Evolutionary conservation across 306 rosid species (phyloP).

Genomic region (Trichosanthes truncata): DNA sequence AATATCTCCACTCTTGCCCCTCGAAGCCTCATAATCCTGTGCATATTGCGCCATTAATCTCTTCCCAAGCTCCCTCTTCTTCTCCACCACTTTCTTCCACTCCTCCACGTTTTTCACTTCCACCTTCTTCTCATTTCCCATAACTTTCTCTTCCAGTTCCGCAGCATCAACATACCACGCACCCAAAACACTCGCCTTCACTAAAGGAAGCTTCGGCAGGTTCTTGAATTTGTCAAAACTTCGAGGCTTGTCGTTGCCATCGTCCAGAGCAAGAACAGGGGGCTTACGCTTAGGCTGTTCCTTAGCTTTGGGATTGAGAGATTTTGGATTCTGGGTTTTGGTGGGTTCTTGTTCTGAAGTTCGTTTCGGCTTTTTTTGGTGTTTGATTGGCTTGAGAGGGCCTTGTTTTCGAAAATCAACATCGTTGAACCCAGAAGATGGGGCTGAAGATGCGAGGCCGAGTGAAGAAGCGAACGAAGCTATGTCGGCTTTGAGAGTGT

Average conservation of each 20-base stretch:
- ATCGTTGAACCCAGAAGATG: slow-evolving; percentile 84
- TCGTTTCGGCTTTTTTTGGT: slow-evolving; percentile 21
- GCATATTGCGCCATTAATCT: slow-evolving; percentile 75
- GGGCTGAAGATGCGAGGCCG: slow-evolving; percentile 48
- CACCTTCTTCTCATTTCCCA: slow-evolving; percentile 46
- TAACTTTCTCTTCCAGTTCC: slow-evolving; percentile 53
- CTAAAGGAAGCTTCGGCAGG: slow-evolving; percentile 67
- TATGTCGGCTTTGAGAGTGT: slow-evolving; percentile 45
- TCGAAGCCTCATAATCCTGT: slow-evolving; percentile 60
- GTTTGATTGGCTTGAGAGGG: slow-evolving; percentile 24
- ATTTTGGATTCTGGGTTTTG: slow-evolving; percentile 1
- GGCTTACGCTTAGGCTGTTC: slow-evolving; percentile 49
- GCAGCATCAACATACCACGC: slow-evolving; percentile 71
- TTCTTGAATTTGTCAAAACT: slow-evolving; percentile 41
- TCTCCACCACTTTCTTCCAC: slow-evolving; percentile 62
- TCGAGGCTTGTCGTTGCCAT: slow-evolving; percentile 23
- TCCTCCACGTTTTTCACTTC: slow-evolving; percentile 39
- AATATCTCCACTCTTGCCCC: slow-evolving; percentile 80
- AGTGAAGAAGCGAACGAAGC: slow-evolving; percentile 83
- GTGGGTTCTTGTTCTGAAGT: slow-evolving; percentile 14
- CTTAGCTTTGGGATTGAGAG: slow-evolving; percentile 2
- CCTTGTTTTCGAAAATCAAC: slow-evolving; percentile 65
- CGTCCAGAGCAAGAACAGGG: slow-evolving; percentile 39
- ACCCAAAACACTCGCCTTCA: slow-evolving; percentile 50
- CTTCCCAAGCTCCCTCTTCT: slow-evolving; percentile 65